Base-by-base conservation (phyloP, 108 stramenopile species). In the Pseudonitzschia multistriata region DNA sequence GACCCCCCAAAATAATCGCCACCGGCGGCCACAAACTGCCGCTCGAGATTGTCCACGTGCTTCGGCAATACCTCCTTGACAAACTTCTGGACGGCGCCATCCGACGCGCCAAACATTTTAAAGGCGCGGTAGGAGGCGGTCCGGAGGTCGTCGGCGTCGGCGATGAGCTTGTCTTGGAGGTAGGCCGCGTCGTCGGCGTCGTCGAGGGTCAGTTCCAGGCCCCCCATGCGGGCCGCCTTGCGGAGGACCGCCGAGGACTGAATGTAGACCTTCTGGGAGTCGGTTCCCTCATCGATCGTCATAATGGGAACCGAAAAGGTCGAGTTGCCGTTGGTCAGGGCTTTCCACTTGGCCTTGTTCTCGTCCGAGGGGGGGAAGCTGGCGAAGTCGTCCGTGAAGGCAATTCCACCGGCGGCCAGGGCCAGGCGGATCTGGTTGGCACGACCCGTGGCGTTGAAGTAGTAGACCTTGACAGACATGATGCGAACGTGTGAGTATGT, bases 41-140 rank as follows among this genome's bases (percentile, higher is more conserved):
- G 62, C 34, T 79, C 78, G 49, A 79, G 62, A 75, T 79, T 79
- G 5, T 63, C 63, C 52, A 75, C 17, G 36, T 79, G 78, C 63
- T 74, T 61, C 14, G 78, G 70, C 30, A 79, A 48, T 11, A 71
- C 63, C 6, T 45, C 62, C 13, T 66, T 54, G 15, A 65, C 63
- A 37, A 69, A 75, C 7, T 50, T 59, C 31, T 79, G 74, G 27
- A 52, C 74, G 3, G 33, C 25, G 36, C 65, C 69, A 11, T 71
- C 53, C 19, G 56, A 30, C 14, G 78, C 78, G 27, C 78, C 78
- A 74, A 74, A 79, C 3, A 63, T 22, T 35, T 71, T 31, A 35
- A 75, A 79, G 7, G 35, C 53, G 39, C 62, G 56, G 64, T 79
- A 79, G 3, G 69, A 40, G 24, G 36, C 57, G 1, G 25, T 31